Conservation (phyloP, 2,329 filamentous ascomycete species). For the Karstenula rhodostoma region DNA sequence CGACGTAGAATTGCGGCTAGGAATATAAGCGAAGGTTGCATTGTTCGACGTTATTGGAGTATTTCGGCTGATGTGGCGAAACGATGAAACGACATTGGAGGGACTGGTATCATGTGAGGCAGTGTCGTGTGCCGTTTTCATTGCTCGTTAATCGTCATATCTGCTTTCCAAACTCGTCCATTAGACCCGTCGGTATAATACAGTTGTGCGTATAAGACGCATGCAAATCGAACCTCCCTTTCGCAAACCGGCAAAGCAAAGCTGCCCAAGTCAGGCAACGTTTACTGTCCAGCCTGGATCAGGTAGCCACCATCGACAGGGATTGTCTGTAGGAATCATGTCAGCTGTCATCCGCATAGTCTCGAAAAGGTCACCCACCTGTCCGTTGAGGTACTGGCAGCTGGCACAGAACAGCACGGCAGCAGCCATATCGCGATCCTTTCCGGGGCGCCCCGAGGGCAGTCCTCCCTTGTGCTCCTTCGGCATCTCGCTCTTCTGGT, state of each 20-base stretch:
- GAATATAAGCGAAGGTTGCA: background rate
- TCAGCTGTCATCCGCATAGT: background rate
- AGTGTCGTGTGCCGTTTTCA: background rate
- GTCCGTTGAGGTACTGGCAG: constrained; percentile 60
- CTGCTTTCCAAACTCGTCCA: background rate
- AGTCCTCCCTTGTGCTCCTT: constrained; percentile 62
- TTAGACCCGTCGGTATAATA: background rate
- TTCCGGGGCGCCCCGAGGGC: constrained; percentile 61
- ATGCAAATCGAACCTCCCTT: background rate
- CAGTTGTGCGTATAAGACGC: background rate
- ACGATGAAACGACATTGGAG: background rate
- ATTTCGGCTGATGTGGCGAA: background rate
- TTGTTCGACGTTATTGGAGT: background rate
- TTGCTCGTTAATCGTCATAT: background rate
- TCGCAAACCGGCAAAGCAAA: background rate
- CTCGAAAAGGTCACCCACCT: constrained; percentile 15
- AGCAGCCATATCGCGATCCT: constrained; percentile 67
- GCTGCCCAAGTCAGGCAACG: background rate
- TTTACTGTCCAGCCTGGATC: constrained; percentile 45
- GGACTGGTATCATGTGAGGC: background rate
- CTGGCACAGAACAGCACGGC: constrained; percentile 63
- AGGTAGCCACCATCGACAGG: constrained; percentile 64
- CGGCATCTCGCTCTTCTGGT: constrained; percentile 63
- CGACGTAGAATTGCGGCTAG: background rate
- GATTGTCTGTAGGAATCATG: constrained; percentile 40